phyloP scores from a whole-genome alignment of 768 basidiomycete species.

The Termitomyces sp. region DNA sequence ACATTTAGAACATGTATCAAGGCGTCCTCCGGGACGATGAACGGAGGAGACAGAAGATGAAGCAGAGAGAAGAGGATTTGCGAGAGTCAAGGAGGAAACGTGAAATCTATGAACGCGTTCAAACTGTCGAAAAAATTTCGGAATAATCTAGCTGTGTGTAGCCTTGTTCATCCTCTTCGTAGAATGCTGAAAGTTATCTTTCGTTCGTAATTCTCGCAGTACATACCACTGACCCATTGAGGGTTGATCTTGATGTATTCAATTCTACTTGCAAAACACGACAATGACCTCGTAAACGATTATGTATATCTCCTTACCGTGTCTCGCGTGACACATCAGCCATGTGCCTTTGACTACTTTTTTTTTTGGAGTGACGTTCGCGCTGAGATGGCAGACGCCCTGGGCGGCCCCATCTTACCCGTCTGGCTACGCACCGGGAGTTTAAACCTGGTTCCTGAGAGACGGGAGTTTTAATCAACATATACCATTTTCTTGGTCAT shows the following conservation, averaged over 20 bases:
- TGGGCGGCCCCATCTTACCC: too few relatives aligned
- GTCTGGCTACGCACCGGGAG: too few relatives aligned
- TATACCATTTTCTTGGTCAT: too few relatives aligned
- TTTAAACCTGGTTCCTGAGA: too few relatives aligned
- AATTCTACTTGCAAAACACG: not conserved
- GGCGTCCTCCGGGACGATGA: conserved; percentile 89
- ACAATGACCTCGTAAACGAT: not conserved
- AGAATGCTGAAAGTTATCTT: not conserved
- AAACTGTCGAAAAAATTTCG: conserved; percentile 24
- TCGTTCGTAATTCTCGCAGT: not conserved
- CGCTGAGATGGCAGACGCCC: too few relatives aligned
- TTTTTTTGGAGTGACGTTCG: too few relatives aligned
- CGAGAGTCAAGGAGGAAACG: conserved; percentile 58
- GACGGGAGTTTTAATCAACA: too few relatives aligned
- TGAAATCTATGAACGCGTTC: conserved; percentile 56
- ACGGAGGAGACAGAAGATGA: conserved; percentile 67
- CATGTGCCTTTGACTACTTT: not conserved
- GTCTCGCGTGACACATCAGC: not conserved
- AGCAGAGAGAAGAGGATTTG: conserved; percentile 56
- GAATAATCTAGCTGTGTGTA: not conserved
- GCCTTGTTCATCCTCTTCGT: not conserved
- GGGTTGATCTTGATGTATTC: too few relatives aligned
- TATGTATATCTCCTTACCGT: not conserved
- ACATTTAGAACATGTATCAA: conserved; percentile 76
- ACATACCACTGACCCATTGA: not conserved